phyloP scores from a whole-genome alignment of 2,329 filamentous ascomycete species.

The Alternaria ventricosa region DNA sequence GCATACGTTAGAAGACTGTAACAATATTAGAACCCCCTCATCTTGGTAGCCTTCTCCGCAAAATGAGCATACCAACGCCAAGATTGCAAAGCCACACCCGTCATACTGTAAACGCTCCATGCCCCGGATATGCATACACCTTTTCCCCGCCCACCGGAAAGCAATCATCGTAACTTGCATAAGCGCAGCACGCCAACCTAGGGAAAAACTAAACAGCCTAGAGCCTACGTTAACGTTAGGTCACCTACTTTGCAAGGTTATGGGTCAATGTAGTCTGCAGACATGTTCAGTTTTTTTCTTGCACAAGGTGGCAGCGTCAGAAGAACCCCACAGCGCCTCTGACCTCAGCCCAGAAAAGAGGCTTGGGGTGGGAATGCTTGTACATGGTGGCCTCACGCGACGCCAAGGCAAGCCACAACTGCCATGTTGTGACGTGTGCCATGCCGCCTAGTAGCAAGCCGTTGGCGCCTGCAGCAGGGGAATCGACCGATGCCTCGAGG shows the following conservation, averaged over 20 bases:
- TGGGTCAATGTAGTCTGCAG: no score
- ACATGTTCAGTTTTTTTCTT: no score
- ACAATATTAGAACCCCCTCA: background rate
- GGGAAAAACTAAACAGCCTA: no score
- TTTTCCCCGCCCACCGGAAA: background rate
- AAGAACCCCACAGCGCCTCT: background rate
- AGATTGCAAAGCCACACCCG: background rate
- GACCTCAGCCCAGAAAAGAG: conserved; percentile 6
- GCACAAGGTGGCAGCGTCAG: no score
- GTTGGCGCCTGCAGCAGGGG: background rate
- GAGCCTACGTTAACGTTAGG: no score
- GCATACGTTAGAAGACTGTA: background rate
- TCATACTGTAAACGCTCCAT: background rate
- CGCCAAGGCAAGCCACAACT: background rate
- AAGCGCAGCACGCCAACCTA: background rate
- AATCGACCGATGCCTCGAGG: background rate
- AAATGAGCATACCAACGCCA: background rate
- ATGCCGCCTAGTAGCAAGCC: background rate
- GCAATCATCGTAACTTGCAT: background rate
- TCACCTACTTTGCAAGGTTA: no score
- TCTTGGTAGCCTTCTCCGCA: background rate
- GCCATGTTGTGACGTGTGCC: background rate
- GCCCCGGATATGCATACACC: background rate
- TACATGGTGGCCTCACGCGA: background rate
- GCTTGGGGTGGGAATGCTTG: background rate